Evolutionary conservation across 768 basidiomycete genomes (phyloP), one percentile per base, ranked within the genome.

Genomic region (Dentipellis sp.): DNA sequence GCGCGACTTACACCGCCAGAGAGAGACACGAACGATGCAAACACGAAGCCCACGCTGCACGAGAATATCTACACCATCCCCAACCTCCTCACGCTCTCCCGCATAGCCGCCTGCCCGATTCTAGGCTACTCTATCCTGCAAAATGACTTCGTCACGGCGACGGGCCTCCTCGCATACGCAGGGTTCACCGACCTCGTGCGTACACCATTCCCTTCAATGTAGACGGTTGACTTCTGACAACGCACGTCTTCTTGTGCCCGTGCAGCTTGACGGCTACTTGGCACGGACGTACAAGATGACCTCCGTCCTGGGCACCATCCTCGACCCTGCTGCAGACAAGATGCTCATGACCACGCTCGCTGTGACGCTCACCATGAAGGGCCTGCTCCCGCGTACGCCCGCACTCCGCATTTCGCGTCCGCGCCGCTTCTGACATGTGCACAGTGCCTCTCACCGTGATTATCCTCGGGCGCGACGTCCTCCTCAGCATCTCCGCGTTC

Each of bases 311-410:
- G 97, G 97, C 17, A 90, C 91, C 9, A 93, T 98, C 56, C 78
- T 99, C 11, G 97, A 99, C 68, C 97, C 97, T 11, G 92, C 95
- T 0, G 97, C 97, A 2, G 97, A 99, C 78, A 99, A 99, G 70
- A 77, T 82, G 10, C 73, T 99, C 45, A 88, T 99, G 87, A 95
- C 97, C 1, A 97, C 94, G 0, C 73, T 99, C 64, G 91, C 91
- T 0, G 73, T 94, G 49, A 87, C 93, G 0, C 72, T 99, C 58
- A 83, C 92, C 0, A 80, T 88, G 78, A 86, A 89, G 61, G 85
- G 82, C 19, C 74, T 95, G 62, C 74, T 99, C 19, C 95, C 95
- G 9, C 62, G 94, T 94, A 60, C 59, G 84, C 29, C 34, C 10
- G 53, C 34, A 6, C 29, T 10, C 10, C 38, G 21, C 39, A n/a